Evolutionary conservation across 331 rosid species (phyloP).

Genomic region (Malus hybrid): DNA sequence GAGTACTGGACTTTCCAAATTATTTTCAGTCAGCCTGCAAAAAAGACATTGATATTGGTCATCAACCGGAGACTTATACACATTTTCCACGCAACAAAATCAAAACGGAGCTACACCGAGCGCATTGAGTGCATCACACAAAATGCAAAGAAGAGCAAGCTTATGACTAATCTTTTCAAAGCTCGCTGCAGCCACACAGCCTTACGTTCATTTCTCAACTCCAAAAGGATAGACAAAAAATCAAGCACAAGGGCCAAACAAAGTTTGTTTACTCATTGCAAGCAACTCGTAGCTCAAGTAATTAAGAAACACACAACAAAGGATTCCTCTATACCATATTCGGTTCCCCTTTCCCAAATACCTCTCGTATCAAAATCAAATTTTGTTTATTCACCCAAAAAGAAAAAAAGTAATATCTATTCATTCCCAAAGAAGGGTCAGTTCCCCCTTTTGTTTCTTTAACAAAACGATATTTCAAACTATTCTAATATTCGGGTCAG

Average conservation of each 20-base stretch:
- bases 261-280: not conserved
- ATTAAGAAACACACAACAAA: not conserved
- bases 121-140: not conserved
- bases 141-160: not conserved
- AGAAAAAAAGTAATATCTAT: too few species aligned
- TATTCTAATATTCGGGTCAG: too few species aligned
- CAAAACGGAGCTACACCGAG: not conserved
- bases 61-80: not conserved
- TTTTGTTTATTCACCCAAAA: too few species aligned
- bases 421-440: too few species aligned
- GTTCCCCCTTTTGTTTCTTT: too few species aligned
- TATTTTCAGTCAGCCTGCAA: conserved; percentile 14
- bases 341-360: too few species aligned
- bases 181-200: not conserved
- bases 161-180: not conserved
- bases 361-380: too few species aligned
- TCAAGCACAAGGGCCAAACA: not conserved
- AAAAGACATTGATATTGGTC: not conserved
- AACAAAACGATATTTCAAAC: too few species aligned
- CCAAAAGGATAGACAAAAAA: not conserved
- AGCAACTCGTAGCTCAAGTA: not conserved
- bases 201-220: not conserved
- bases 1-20: too few species aligned
- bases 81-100: not conserved
- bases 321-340: not conserved